Conservation (phyloP, 306 rosid species). For the Gleditsia sinensis region DNA sequence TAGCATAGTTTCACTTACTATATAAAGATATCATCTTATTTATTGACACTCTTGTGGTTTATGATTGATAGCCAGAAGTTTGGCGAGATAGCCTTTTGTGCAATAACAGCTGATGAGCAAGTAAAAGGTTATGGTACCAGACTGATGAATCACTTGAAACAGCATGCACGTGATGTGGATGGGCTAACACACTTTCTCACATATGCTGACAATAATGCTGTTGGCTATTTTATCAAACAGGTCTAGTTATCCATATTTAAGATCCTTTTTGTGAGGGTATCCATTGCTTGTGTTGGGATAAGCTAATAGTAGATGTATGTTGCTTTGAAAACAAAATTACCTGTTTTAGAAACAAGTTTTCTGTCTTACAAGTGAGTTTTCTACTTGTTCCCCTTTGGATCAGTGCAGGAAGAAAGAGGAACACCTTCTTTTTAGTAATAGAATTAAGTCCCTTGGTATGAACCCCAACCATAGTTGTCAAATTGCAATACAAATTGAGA, state of each 20-base stretch:
- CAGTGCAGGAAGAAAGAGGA: background rate
- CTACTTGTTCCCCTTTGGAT: background rate
- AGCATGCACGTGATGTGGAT: slow-evolving; percentile 85
- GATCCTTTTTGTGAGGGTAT: slow-evolving; percentile 11
- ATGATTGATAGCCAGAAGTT: slow-evolving; percentile 63
- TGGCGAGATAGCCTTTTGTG: slow-evolving; percentile 76
- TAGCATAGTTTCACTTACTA: background rate
- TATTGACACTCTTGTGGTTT: slow-evolving; percentile 25
- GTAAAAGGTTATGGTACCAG: slow-evolving; percentile 81
- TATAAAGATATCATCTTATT: background rate
- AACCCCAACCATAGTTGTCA: too few species aligned
- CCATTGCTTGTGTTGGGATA: background rate
- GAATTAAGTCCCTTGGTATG: background rate
- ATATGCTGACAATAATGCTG: slow-evolving; percentile 98
- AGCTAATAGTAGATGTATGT: slow-evolving; percentile 8
- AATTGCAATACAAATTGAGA: too few species aligned
- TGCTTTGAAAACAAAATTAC: slow-evolving; percentile 12
- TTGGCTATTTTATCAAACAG: slow-evolving; percentile 97
- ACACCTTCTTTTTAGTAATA: slow-evolving; percentile 4
- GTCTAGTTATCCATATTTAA: slow-evolving; percentile 46
- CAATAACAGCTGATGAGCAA: slow-evolving; percentile 78
- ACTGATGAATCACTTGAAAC: slow-evolving; percentile 96
- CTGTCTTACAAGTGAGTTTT: background rate
- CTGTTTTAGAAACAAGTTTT: background rate
- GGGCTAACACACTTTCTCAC: slow-evolving; percentile 98